Base-by-base conservation (phyloP, 108 stramenopile species). In the Discostella pseudostelligera region DNA sequence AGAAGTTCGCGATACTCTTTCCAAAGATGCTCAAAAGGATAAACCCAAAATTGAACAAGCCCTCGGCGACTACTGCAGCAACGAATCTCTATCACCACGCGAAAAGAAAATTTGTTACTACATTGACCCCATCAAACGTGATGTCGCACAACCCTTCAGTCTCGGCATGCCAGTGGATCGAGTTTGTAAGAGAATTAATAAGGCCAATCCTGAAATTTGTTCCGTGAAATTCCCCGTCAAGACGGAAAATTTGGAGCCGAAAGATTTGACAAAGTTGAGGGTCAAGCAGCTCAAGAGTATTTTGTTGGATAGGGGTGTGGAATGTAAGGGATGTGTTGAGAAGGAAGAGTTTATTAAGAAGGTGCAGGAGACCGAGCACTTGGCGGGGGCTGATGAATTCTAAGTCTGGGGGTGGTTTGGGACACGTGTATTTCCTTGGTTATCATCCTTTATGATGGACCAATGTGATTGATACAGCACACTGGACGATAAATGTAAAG, bases 61-160 rank as follows among this genome's bases (percentile, higher is more conserved):
- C 47, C 63, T 94, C 28, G 88, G 82, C 11, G 57, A 72, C n/a
- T 88, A 88, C 67, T 94, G 93, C 64, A 82, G 79, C 47, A 65
- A 76, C 59, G 59, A 73, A 11, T 56, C 44, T 6, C 78, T 95
- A 10, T 53, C 66, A 4, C 62, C 83, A 11, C 63, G 82, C 13
- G 97, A 99, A 77, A 88, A 87, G 73, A 99, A 98, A 79, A 95
- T 99, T 65, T 99, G 99, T 70, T 99, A 99, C 78, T 97, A 94
- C 82, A 83, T 99, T 64, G 83, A 89, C 70, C 97, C 99, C 39
- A 97, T 99, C 80, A 97, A 98, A 79, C 85, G 94, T 17, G 93
- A 93, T 64, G 83, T 97, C 8, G 93, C 95, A 6, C 97, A 97
- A 67, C 95, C 97, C 4, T 96, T 96, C 72, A 84, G 84, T 14